Conservation (phyloP, 306 rosid genomes). For the Castanospermum australe region DNA sequence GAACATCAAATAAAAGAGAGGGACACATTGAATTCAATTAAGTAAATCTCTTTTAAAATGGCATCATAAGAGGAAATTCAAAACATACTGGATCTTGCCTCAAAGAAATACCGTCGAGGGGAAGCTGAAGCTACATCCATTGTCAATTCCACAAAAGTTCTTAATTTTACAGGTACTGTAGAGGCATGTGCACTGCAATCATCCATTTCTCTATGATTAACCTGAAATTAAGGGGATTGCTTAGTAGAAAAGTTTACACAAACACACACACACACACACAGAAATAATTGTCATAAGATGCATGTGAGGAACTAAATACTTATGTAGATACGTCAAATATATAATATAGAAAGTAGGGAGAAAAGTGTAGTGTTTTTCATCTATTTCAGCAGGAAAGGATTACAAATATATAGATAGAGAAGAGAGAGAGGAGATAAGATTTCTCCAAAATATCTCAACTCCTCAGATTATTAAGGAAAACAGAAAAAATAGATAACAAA, state of each 20-base stretch:
- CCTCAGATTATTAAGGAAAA: too few species aligned
- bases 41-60: neutral
- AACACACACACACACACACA: neutral
- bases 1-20: neutral
- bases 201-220: slow-evolving; percentile 49
- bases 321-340: neutral
- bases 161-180: slow-evolving; percentile 56
- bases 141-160: slow-evolving; percentile 66
- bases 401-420: too few species aligned
- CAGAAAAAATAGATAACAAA: too few species aligned
- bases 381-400: too few species aligned
- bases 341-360: too few species aligned
- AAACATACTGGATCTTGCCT: slow-evolving; percentile 72
- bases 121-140: slow-evolving; percentile 96
- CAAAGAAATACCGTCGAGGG: slow-evolving; percentile 90
- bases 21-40: neutral
- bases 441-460: too few species aligned
- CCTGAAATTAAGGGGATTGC: slow-evolving; percentile 49
- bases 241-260: neutral
- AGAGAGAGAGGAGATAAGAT: too few species aligned
- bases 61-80: slow-evolving; percentile 25
- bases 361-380: too few species aligned
- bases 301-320: neutral
- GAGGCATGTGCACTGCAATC: slow-evolving; percentile 27
- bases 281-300: neutral